Evolutionary conservation across 208 protist genomes (phyloP), one percentile per base, ranked within the genome.

Genomic region (Naegleria gruberi): DNA sequence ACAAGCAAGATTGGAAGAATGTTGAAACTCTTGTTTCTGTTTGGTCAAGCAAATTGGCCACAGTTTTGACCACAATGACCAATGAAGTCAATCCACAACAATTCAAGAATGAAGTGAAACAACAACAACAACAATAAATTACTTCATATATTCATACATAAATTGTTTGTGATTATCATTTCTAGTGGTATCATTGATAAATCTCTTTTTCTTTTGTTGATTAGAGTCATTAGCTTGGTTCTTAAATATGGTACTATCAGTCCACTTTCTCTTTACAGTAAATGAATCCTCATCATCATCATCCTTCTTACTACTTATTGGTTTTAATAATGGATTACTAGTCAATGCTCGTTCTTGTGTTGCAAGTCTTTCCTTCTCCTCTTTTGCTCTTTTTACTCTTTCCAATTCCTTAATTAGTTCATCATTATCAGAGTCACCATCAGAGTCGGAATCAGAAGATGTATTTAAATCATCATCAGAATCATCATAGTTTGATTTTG

Each of bases 101-200:
- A 65, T 65, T 65, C 30, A 65, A 65, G 51, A 65, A 23, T 65
- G 51, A 65, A 65, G 51, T 23, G 19, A 65, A 10, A 23, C 15
- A 23, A 65, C 51, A 82, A 41, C 37, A 73, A 41, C 37, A 88
- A 42, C 6, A 37, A 42, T 42, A 7, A 40, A 90, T 92, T 91
- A 92, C 51, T 91, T 91, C 6, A 92, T 91, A 47, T 91, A 92
- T 42, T 82, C 44, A n/a, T 92, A 7, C 74, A 92, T 73, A 73
- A 92, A 92, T 10, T 82, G 41, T 82, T 40, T 77, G 30, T 92
- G 91, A 77, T 92, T 92, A 82, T 92, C 91, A 41, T 26, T 90
- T 87, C 91, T 46, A 10, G 92, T 87, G 0, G 89, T 86, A 55
- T 92, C 91, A 47, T 92, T 92, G 74, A 92, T 91, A 77, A 92